Percentiles rank a stretch among this genome's conserved stretches.
Conservation (phyloP, 2,329 filamentous ascomycete species). For the Acrodontium crateriforme region DNA sequence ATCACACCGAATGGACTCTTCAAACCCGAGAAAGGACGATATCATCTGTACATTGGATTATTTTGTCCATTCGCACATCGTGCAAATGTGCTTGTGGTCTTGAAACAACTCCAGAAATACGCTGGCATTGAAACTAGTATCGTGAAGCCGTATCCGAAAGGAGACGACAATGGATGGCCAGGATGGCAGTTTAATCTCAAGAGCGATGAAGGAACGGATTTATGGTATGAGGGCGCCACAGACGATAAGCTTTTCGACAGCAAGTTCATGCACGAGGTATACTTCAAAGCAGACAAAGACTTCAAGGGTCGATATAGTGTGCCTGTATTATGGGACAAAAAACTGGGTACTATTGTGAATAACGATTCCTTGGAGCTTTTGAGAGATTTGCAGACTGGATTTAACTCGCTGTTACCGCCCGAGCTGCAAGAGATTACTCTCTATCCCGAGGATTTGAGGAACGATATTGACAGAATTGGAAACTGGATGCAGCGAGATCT, state of each 20-base stretch:
- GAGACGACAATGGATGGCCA: conserved; percentile 47
- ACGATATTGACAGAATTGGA: conserved; percentile 38
- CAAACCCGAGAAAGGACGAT: conserved; percentile 36
- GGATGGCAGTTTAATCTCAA: conserved; percentile 43
- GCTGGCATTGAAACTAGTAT: conserved; percentile 39
- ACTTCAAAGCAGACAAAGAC: conserved; percentile 45
- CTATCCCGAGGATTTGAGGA: conserved; percentile 37
- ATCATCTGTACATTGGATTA: conserved; percentile 44
- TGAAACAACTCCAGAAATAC: conserved; percentile 42
- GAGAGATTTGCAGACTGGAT: conserved; percentile 43
- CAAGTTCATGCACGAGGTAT: conserved; percentile 46
- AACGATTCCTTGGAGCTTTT: conserved; percentile 48
- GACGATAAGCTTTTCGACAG: conserved; percentile 45
- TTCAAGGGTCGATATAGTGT: conserved; percentile 50
- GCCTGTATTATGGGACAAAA: conserved; percentile 48
- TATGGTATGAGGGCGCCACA: conserved; percentile 40
- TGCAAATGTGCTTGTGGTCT: conserved; percentile 41
- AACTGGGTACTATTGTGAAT: conserved; percentile 42
- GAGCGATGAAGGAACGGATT: conserved; percentile 29
- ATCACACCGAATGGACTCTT: conserved; percentile 35
- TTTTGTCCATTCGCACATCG: conserved; percentile 55
- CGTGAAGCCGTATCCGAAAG: conserved; percentile 54
- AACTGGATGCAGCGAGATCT: conserved; percentile 43
- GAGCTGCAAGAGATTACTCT: conserved; percentile 33
- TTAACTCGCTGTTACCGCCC: conserved; percentile 35